Conservation (phyloP, 1,284 basidiomycete genomes). For the Ceratobasidium papillatum region DNA sequence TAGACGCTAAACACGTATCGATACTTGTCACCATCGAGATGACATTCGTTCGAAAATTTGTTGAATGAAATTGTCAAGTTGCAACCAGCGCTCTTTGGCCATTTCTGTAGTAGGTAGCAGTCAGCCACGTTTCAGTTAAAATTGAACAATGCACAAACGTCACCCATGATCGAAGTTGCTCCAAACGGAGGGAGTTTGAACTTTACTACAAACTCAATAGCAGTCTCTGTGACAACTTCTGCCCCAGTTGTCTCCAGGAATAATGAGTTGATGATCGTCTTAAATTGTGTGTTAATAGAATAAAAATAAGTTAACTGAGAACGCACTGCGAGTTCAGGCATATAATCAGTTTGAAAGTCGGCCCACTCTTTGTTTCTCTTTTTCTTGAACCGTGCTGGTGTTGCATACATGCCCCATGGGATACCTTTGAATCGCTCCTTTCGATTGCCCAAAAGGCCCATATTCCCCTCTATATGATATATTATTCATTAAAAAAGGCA, state of each 20-base stretch:
- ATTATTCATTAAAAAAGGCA: neutral
- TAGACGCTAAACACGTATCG: slow-evolving; percentile 8
- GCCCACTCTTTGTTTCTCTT: neutral
- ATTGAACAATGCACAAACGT: neutral
- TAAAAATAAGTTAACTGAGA: neutral
- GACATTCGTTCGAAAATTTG: slow-evolving; percentile 4
- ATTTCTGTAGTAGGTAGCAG: neutral
- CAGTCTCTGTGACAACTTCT: neutral
- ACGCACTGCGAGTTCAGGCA: slow-evolving; percentile 1
- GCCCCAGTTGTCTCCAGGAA: neutral
- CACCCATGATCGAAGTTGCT: neutral
- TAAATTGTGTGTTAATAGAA: neutral
- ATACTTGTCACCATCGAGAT: neutral
- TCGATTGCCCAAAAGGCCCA: neutral
- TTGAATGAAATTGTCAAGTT: neutral
- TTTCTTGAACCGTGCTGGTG: neutral
- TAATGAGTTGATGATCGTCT: neutral
- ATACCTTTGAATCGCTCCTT: neutral
- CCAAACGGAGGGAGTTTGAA: neutral
- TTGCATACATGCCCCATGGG: neutral
- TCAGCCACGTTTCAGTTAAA: neutral
- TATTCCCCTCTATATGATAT: neutral
- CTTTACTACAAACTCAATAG: neutral
- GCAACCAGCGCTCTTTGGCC: neutral
- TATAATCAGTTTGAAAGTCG: neutral